Evolutionary conservation across 331 rosid genomes (phyloP), one percentile per base, ranked within the genome.

Genomic region (Malus hybrid): DNA sequence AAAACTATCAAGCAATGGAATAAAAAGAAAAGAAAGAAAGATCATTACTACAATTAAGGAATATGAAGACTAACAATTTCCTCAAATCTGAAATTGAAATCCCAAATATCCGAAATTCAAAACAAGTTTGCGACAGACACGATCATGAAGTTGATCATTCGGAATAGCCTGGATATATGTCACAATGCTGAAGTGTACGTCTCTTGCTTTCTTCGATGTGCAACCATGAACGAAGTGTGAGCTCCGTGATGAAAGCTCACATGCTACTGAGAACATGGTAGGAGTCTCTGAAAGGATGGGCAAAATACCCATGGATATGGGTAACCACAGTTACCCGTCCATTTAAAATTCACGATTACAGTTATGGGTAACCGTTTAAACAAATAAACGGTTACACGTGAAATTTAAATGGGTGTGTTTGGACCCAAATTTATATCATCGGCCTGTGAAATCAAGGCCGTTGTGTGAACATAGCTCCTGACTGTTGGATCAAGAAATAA

Each of bases 161-260:
- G 30, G 10, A 53, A 87, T 66, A 5, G 82, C 85, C 60, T 53
- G 16, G 82, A 39, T 39, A 83, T 14, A 82, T 30, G 53, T 87
- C 84, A 26, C 39, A 52, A 4, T 66, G 74, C 29, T 75, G 79
- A 42, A 82, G 5, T 0, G 63, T 75, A 19, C 29, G 42, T 42
- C 71, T 82, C 16, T 70, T 69, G 73, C 57, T 14, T 36, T 34
- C 76, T 80, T 82, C 62, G 50, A 88, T 64, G 7, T 55, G 75
- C 28, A 80, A 75, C 85, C 82, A 69, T 0, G 88, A 63, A 1
- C 86, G 83, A 64, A 69, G 71, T 26, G 83, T 75, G 36, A 87
- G 85, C 70, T 87, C 87, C 81, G 68, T 75, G 18, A 87, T 80
- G 63, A 84, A 6, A 82, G 53, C 75, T 84, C 90, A 53, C 85